Conservation (phyloP, 257 asterid species). For the Pogostemon cablin region DNA sequence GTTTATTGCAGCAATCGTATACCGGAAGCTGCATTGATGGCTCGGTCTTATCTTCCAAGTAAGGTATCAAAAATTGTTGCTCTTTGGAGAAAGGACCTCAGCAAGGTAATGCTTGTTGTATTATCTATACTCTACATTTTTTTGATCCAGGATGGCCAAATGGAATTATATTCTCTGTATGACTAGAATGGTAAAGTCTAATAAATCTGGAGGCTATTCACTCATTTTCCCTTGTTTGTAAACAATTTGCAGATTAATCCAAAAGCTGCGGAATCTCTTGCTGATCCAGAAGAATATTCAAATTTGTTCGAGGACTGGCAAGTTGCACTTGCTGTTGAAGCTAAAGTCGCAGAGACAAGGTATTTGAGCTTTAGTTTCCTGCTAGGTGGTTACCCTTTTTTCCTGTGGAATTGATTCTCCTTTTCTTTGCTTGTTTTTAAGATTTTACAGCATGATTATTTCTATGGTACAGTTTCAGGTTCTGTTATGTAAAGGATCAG, state of each 20-base stretch:
- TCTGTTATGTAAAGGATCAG: slow-evolving; percentile 14
- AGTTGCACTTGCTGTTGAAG: slow-evolving; percentile 79
- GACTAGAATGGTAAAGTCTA: slow-evolving; percentile 10
- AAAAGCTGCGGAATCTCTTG: slow-evolving; percentile 97
- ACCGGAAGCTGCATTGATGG: slow-evolving; percentile 99
- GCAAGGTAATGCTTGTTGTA: slow-evolving; percentile 48
- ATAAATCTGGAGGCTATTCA: slow-evolving; percentile 26
- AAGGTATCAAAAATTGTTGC: slow-evolving; percentile 87
- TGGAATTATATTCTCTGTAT: slow-evolving; percentile 4
- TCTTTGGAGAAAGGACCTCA: slow-evolving; percentile 87
- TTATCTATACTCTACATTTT: not conserved
- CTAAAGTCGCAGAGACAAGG: slow-evolving; percentile 66
- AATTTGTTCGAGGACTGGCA: slow-evolving; percentile 95
- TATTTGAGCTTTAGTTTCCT: slow-evolving; percentile 29
- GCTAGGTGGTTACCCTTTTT: slow-evolving; percentile 3
- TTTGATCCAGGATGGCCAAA: not conserved
- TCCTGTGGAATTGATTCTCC: slow-evolving; percentile 24
- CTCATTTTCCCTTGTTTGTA: slow-evolving; percentile 20
- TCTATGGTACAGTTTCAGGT: slow-evolving; percentile 9
- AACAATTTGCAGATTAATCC: slow-evolving; percentile 64
- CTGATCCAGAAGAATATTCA: slow-evolving; percentile 92
- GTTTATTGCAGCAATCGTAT: slow-evolving; percentile 69
- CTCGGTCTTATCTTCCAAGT: slow-evolving; percentile 95
- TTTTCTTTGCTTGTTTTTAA: slow-evolving; percentile 13
- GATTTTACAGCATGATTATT: not conserved